Evolutionary conservation across 805 yeast genomes (phyloP).

Genomic region (Candida coquimbonensis): DNA sequence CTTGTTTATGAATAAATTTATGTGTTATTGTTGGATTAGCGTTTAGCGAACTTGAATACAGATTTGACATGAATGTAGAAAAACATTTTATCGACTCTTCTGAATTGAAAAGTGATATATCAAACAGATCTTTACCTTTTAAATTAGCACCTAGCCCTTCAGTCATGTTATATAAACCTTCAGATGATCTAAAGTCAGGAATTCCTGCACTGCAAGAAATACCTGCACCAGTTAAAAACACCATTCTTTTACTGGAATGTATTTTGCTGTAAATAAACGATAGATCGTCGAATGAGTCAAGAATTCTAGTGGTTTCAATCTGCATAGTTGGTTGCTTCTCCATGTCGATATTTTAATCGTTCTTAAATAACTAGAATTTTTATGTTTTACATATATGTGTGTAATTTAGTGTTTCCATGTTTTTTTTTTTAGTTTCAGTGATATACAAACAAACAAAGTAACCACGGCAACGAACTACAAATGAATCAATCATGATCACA

Average conservation of each 20-base stretch:
- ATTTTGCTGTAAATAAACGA: slow-evolving; percentile 17
- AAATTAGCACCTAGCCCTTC: slow-evolving; percentile 27
- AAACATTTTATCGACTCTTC: slow-evolving; percentile 62
- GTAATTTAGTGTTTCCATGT: neutral
- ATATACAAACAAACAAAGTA: no score
- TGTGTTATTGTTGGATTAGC: slow-evolving; percentile 87
- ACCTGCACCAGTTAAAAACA: slow-evolving; percentile 90
- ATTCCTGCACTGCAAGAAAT: slow-evolving; percentile 95
- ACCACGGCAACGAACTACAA: no score
- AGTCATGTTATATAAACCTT: slow-evolving; percentile 68
- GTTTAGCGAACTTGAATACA: slow-evolving; percentile 52
- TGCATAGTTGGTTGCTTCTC: neutral
- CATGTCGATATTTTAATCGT: neutral
- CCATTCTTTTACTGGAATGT: slow-evolving; percentile 37
- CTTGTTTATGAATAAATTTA: slow-evolving; percentile 41
- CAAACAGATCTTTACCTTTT: slow-evolving; percentile 89
- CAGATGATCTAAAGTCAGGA: slow-evolving; percentile 84
- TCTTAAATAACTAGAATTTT: neutral
- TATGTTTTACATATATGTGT: neutral
- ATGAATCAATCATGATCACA: no score
- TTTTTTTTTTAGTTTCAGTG: no score
- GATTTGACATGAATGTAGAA: slow-evolving; percentile 81
- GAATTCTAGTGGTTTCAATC: neutral
- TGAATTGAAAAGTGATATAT: slow-evolving; percentile 71
- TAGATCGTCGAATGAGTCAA: slow-evolving; percentile 2